Base-by-base conservation (phyloP, 2,329 filamentous ascomycete genomes). In the Sordariomycetes sp. region DNA sequence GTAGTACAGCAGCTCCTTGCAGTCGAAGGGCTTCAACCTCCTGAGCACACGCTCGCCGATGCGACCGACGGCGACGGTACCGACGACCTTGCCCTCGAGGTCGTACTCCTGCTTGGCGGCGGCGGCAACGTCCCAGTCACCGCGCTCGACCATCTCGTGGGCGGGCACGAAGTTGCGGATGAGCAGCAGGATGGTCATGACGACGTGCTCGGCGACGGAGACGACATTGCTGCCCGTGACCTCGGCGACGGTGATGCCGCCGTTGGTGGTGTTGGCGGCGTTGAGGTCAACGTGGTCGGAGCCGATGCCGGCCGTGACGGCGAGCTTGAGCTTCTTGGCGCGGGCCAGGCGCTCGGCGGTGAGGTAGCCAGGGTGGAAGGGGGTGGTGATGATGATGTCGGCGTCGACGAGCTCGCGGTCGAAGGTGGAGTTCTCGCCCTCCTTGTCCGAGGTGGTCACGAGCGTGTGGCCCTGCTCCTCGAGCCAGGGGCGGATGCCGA, bases 21-120 rank as follows among this genome's bases (percentile, higher is more conserved):
- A 98, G 73, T 94, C 90, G 58, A 98, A 98, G 47, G 88, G 71
- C 79, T 93, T 94, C 53, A 98, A 82, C 47, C 92, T 81, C 63
- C 90, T 84, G 50, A 98, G 79, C 39, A 98, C 92, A 66, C 92
- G 88, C 79, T 96, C 88, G 54, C 92, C 92, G 53, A 98, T 98
- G 59, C 92, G 86, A 61, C 92, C 92, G 42, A 96, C 88, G 54
- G 85, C 92, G 39, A 98, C 92, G 57, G 92, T 98, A 54, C 92
- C 92, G 49, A 98, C 92, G 32, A 93, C 85, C 79, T 98, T 98
- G 72, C 74, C 72, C 76, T 96, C 92, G 37, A 98, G 81, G 56
- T 98, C 92, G 61, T 81, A 98, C 72, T 96, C 90, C 68, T 94
- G 88, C 82, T 96, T 96, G 58, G 92, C 92, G 18, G 88, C 90